Evolutionary conservation across 2,329 filamentous ascomycete species (phyloP).

Genomic region (Leptographium wingfieldii): DNA sequence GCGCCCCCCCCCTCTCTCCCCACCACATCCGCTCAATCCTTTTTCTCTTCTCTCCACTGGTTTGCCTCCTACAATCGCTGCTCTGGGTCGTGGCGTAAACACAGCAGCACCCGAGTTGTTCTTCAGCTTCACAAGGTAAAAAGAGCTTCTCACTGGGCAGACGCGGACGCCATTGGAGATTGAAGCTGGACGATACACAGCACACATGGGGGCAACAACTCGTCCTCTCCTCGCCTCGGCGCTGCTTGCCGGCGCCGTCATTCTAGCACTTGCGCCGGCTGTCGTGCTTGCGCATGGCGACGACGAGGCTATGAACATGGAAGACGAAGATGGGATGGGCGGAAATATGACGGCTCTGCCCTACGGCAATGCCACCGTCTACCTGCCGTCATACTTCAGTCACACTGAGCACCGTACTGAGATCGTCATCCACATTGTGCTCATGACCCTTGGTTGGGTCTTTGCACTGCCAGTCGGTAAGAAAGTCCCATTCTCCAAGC

Average conservation of each 20-base stretch:
- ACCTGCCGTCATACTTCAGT: conserved; percentile 43
- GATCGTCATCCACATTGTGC: conserved; percentile 56
- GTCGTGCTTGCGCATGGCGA: conserved; percentile 18
- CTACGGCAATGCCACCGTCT: conserved; percentile 18
- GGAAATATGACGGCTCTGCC: neutral
- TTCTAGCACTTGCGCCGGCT: conserved; percentile 16
- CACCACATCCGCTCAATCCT: neutral
- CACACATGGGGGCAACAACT: conserved; percentile 7
- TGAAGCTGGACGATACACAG: neutral
- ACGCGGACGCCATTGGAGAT: too few relatives aligned
- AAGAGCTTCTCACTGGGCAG: neutral
- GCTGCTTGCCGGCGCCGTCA: conserved; percentile 13
- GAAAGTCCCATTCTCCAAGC: conserved; percentile 17
- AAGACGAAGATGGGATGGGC: neutral
- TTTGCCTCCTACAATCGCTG: neutral
- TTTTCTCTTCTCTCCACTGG: neutral
- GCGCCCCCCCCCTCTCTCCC: neutral
- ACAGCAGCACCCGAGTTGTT: neutral
- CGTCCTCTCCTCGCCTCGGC: conserved; percentile 4
- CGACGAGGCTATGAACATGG: conserved; percentile 16
- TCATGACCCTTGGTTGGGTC: conserved; percentile 63
- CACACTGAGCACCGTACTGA: conserved; percentile 37
- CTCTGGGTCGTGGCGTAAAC: neutral
- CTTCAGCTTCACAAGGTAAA: neutral
- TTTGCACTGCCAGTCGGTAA: conserved; percentile 60